phyloP scores from a whole-genome alignment of 108 stramenopile genomes.

The Aurantiochytrium sp. region DNA sequence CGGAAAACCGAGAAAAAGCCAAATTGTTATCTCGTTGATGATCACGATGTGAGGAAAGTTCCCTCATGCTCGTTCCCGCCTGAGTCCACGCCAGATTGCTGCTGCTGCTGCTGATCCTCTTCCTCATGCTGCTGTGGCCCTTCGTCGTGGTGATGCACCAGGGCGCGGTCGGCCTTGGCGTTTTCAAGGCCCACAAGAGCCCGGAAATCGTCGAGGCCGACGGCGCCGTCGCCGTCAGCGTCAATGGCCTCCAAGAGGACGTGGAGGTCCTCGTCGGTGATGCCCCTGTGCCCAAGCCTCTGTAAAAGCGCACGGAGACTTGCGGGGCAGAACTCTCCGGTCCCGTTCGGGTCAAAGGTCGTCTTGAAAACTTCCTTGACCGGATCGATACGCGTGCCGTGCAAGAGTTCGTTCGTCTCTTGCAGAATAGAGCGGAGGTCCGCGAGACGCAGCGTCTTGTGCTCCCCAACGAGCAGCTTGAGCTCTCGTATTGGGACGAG shows the following conservation, averaged over 20 bases:
- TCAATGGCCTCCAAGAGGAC: conserved; percentile 58
- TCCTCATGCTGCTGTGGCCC: too few relatives aligned
- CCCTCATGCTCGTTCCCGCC: too few relatives aligned
- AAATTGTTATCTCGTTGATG: not conserved
- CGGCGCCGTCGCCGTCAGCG: conserved; percentile 52
- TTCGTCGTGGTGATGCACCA: too few relatives aligned
- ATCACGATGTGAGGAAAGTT: not conserved
- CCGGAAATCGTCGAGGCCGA: conserved; percentile 50
- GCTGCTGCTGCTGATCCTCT: too few relatives aligned
- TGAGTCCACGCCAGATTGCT: too few relatives aligned
- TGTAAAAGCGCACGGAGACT: conserved; percentile 46
- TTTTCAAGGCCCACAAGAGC: not conserved
- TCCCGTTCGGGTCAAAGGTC: conserved; percentile 52
- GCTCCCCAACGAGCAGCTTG: not conserved
- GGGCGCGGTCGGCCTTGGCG: too few relatives aligned
- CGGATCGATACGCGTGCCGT: conserved; percentile 41
- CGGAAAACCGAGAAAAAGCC: too few relatives aligned
- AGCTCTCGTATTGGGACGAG: not conserved
- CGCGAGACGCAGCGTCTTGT: not conserved
- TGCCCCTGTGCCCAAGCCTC: conserved; percentile 52
- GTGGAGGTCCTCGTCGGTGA: conserved; percentile 54
- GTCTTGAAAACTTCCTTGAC: conserved; percentile 55
- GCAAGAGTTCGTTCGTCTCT: not conserved
- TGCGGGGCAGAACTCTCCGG: conserved; percentile 43
- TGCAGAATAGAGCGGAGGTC: not conserved